Evolutionary conservation across 345 rosid species (phyloP), one percentile per base, ranked within the genome.

Genomic region (Salix arbutifolia): DNA sequence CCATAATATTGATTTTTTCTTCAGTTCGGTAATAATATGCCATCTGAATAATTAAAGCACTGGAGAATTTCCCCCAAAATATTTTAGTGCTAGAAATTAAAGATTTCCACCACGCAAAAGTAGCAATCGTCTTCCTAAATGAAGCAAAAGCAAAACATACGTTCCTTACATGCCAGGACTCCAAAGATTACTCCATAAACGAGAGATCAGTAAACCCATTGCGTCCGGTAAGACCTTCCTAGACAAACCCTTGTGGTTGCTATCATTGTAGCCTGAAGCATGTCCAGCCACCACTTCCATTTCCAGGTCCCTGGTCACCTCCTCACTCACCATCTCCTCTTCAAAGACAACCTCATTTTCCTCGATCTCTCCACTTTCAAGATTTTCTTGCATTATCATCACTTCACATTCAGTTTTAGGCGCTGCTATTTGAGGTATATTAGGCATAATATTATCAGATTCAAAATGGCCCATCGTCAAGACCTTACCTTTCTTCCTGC

Each of bases 101-200:
- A 58, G 28, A 26, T 23, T 58, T 23, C 64, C 28, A 58, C 1
- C 16, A 10, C 23, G 62, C 26, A 58, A 1, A 56, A 23, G 64
- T 9, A 58, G 23, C 2, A 58, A n/a, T 9, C 37, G 1, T 10
- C 19, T 58, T 8, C 62, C 28, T 8, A 23, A 58, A 58, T 58
- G 11, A 23, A n/a, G 28, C 4, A 10, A 10, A n/a, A 58, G 28
- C 6, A 18, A 42, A 35, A 52, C 5, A 7, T 37, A 23, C 33
- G 30, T 9, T 38, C 12, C 58, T 69, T 74, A 80, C 23, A 69
- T 69, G 23, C 76, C 35, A 19, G 74, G 70, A 77, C 80, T 65
- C 85, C 85, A 69, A 12, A 80, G 76, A 72, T 58, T 58, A 58
- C 69, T 82, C 87, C 87, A 82, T 19, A 85, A 37, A 65, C 82